Percentiles rank a stretch among this genome's conserved stretches.
These are phyloP conservation scores for Lepidium didymum DNA, from an alignment of 345 rosid species.

Conservation along the genomic window DNA sequence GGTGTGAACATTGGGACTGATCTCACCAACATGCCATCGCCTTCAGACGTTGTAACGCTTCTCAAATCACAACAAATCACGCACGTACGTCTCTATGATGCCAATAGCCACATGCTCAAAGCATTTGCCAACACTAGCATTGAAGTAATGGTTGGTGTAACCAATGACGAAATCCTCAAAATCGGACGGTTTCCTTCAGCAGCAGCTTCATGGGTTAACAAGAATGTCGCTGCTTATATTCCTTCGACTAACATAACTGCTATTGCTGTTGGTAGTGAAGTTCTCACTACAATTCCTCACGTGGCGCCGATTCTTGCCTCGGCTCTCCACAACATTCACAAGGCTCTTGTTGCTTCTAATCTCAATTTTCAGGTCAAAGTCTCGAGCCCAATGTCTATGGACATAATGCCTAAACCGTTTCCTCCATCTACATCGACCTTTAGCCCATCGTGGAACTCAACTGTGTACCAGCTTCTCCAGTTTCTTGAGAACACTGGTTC, in stretches of 20 bases:
- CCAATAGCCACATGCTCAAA: conserved; percentile 79
- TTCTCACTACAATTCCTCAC: conserved; percentile 70
- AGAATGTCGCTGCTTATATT: conserved; percentile 66
- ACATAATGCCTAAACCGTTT: conserved; percentile 73
- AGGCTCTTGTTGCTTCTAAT: conserved; percentile 82
- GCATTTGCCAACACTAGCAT: conserved; percentile 75
- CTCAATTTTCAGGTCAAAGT: conserved; percentile 70
- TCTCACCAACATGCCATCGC: conserved; percentile 66
- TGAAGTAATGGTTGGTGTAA: conserved; percentile 76
- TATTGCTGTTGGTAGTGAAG: conserved; percentile 93
- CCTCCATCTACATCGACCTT: conserved; percentile 92
- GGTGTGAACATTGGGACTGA: conserved; percentile 89
- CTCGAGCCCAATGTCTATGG: conserved; percentile 81
- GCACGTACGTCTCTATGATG: conserved; percentile 82
- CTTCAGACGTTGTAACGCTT: conserved; percentile 50
- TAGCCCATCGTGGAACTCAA: conserved; percentile 68
- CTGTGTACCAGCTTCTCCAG: conserved; percentile 78
- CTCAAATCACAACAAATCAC: conserved; percentile 60
- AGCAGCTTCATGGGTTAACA: conserved; percentile 86
- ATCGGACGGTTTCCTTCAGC: conserved; percentile 73
- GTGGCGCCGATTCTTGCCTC: conserved; percentile 62
- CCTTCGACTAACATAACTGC: conserved; percentile 91
- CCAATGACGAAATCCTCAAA: conserved; percentile 68
- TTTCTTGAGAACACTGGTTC: conserved; percentile 84
- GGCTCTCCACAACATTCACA: conserved; percentile 81